Evolutionary conservation across 768 basidiomycete genomes (phyloP), one percentile per base, ranked within the genome.

Genomic region (Leccinellum albellum): DNA sequence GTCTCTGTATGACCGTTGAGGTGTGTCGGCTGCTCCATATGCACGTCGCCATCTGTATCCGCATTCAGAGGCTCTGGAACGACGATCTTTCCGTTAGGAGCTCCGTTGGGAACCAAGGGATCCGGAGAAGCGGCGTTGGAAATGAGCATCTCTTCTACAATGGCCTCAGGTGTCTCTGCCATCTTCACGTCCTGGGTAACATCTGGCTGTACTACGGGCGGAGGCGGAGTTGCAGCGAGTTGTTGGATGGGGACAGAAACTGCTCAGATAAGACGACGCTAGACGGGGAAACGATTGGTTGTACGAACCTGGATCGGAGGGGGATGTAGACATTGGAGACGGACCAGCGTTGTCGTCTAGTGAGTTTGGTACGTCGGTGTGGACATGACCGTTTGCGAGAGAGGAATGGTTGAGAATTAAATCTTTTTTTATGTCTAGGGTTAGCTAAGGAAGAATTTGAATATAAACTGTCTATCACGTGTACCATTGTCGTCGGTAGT

Each of bases 311-410:
- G 82, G 76, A 70, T 86, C 82, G 28, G 73, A 61, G 0, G 81
- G 62, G 74, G 66, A 69, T 79, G 76, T n/a, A 77, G 76, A 60
- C 76, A 74, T 54, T 73, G 73, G 53, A 77, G 56, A 62, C 6
- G 44, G 49, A 20, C 51, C 54, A 50, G 71, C 71, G 59, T 75
- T 72, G 33, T 71, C 57, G 55, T 69, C 65, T 61, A 78, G 76
- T 61, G 74, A 65, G 66, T 80, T 83, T 65, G 82, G 70, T 51
- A 78, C 73, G 54, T 87, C 85, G 66, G 83, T 79, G 55, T 81
- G 82, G 64, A 78, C 85, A 78, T 87, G 82, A 66, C 84, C 84
- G 75, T 88, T 86, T 61, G 82, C 80, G 64, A 84, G 81, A 63
- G 78, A 76, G 68, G 70, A 65, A 46, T 66, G 56, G 63, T 69